Base-by-base conservation (phyloP, 352 stramenopile genomes). In the Phytophthora cryptogea region DNA sequence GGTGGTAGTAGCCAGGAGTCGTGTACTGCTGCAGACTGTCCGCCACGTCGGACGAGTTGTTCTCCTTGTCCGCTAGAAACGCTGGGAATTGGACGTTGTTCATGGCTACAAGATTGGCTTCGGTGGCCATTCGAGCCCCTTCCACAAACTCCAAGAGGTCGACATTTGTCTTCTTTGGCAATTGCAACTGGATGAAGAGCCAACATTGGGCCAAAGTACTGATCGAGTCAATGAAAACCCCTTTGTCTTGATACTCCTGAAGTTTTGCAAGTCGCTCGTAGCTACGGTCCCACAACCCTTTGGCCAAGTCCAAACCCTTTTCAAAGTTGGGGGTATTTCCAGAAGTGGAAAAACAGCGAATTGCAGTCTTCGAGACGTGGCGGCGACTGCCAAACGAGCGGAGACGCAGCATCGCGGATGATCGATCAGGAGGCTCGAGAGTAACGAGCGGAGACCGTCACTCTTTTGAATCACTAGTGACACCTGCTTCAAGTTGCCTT, bases 121-220 rank as follows among this genome's bases (percentile, higher is more conserved):
- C 61, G 3, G 54, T 64, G 9, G 76, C 76, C 8, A 63, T 41
- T 26, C 53, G 47, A 27, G 76, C 74, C 26, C 76, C 76, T 30
- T 80, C 39, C 1, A 83, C 20, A 26, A 86, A 83, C n/a, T 86
- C 74, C 4, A 76, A 11, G 4, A 71, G 57, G 43, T 83, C 68
- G 8, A 83, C 44, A 16, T 61, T 51, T 3, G 76, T 83, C 28
- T 59, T 59, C 7, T 54, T 33, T 5, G 76, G 73, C 27, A 81
- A 1, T 11, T 83, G 59, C 39, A 86, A 49, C 45, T 78, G 63
- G 1, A 71, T 27, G 30, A 78, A 81, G 11, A 77, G 39, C 33
- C 57, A 54, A n/a, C 56, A 50, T 20, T 63, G 43, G 5, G 28
- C 51, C 17, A 63, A 23, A 20, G 2, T 7, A 14, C 46, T 39